Conservation (phyloP, 2,329 filamentous ascomycete genomes). For the Albophoma yamanashiensis region DNA sequence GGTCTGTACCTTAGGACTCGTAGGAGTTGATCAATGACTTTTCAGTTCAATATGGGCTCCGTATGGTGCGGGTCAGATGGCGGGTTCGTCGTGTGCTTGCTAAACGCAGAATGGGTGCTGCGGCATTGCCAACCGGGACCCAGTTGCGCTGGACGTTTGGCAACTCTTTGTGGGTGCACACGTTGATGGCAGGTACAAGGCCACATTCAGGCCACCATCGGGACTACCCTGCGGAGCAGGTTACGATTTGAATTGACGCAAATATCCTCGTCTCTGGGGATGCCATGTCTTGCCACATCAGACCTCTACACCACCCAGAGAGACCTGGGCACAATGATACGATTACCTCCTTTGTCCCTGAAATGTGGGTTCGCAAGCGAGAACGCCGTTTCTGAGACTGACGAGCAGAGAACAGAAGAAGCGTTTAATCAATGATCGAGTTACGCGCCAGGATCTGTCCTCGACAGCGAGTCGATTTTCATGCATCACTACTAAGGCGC, state of each 20-base stretch:
- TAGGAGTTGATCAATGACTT: constrained; percentile 10
- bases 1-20: constrained; percentile 7
- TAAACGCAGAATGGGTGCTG: not conserved
- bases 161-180: not conserved
- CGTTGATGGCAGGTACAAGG: not conserved
- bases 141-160: too few relatives aligned
- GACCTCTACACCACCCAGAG: not conserved
- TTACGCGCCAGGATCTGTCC: too few relatives aligned
- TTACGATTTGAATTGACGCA: too few relatives aligned
- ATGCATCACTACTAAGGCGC: too few relatives aligned
- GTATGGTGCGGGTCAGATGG: not conserved
- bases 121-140: not conserved
- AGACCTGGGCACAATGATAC: not conserved
- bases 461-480: too few relatives aligned
- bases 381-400: not conserved
- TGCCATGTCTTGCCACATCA: not conserved
- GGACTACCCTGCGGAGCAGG: not conserved
- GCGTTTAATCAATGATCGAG: not conserved
- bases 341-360: too few relatives aligned
- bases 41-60: not conserved
- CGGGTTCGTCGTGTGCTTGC: not conserved
- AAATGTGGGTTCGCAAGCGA: not conserved
- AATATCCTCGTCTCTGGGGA: not conserved
- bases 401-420: not conserved
- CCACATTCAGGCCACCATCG: not conserved